Conservation (phyloP, 192 early-diverging fungal genomes). For the Umbelopsis vinacea region DNA sequence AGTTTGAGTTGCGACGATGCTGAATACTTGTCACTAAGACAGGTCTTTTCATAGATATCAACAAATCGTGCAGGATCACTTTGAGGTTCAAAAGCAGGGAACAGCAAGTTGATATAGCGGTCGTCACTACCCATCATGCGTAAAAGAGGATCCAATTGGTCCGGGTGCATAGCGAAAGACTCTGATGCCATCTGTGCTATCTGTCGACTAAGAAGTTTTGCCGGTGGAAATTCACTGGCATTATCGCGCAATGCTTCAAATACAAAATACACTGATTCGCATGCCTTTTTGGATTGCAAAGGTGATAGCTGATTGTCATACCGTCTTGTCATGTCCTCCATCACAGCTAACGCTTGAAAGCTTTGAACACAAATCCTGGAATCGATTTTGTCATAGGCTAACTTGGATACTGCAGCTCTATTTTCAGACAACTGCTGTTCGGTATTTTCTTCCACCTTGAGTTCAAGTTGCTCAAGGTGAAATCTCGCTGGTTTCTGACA, state of each 20-base stretch:
- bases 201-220: neutral
- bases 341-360: neutral
- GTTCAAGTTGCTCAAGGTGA: constrained; percentile 1
- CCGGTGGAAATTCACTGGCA: constrained; percentile 12
- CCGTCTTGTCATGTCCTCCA: neutral
- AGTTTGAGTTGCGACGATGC: neutral
- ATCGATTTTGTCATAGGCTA: neutral
- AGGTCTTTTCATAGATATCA: neutral
- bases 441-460: neutral
- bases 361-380: constrained; percentile 8
- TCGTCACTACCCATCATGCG: neutral
- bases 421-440: constrained; percentile 15
- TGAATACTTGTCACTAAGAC: neutral
- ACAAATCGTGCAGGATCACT: constrained; percentile 4
- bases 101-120: constrained; percentile 7
- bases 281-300: neutral
- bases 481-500: constrained; percentile 42
- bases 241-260: constrained; percentile 12
- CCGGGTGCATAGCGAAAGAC: neutral
- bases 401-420: neutral
- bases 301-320: neutral
- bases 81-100: neutral
- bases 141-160: neutral
- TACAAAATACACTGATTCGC: constrained; percentile 6
- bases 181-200: constrained; percentile 7